Conservation (phyloP, 129 eudicot species). For the Solidago caesia region DNA sequence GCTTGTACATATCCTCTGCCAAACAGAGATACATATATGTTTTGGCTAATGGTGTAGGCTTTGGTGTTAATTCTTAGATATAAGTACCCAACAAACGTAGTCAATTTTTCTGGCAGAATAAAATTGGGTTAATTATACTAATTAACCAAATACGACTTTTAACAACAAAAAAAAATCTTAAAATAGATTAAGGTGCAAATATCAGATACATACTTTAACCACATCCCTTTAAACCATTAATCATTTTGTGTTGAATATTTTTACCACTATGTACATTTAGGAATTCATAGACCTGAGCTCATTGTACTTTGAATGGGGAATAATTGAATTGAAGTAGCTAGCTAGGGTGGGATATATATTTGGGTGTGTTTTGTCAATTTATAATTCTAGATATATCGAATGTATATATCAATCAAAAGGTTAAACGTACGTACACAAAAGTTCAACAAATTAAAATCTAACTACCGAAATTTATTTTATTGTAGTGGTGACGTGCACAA, state of each 20-base stretch:
- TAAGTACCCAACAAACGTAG: too few species aligned
- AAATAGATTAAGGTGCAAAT: too few species aligned
- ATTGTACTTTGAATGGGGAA: too few species aligned
- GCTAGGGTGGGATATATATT: not conserved
- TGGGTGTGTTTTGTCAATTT: slow-evolving; percentile 5
- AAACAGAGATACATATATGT: too few species aligned
- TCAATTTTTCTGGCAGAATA: too few species aligned
- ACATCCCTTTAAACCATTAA: too few species aligned
- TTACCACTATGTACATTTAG: not conserved
- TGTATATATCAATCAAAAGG: not conserved
- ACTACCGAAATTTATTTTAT: not conserved
- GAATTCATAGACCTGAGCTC: not conserved
- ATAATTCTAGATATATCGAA: slow-evolving; percentile 24
- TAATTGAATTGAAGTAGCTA: not conserved
- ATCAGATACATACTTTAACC: too few species aligned
- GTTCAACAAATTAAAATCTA: not conserved
- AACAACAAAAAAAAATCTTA: not conserved
- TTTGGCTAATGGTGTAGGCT: too few species aligned
- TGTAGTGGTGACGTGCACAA: slow-evolving; percentile 14
- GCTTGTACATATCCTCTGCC: too few species aligned
- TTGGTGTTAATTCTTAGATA: too few species aligned
- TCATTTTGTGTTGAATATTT: too few species aligned
- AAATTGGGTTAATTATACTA: not conserved
- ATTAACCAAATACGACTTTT: not conserved
- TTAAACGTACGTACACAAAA: not conserved